Evolutionary conservation across 768 basidiomycete species (phyloP).

Genomic region (Epithele typhae): DNA sequence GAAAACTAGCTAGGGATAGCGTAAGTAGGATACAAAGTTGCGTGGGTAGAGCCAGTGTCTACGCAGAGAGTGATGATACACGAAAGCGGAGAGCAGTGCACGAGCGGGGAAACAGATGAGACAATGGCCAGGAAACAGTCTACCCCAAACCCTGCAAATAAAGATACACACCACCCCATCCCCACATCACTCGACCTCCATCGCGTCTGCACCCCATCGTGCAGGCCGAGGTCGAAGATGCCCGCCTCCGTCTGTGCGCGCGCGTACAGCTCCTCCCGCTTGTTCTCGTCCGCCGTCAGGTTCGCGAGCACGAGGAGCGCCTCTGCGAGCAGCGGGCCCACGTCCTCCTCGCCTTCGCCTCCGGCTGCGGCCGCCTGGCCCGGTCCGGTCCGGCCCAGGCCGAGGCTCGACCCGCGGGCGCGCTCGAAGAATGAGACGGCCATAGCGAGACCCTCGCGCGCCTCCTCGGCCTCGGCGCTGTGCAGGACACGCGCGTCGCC

Average conservation of each 20-base stretch:
- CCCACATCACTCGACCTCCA: neutral
- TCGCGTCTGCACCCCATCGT: neutral
- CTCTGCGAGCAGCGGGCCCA: slow-evolving; percentile 40
- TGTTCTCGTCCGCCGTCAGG: slow-evolving; percentile 42
- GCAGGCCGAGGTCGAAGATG: slow-evolving; percentile 28
- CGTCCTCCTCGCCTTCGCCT: slow-evolving; percentile 8
- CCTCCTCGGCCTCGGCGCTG: slow-evolving; percentile 50
- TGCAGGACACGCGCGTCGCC: slow-evolving; percentile 36
- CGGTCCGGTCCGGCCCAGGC: neutral
- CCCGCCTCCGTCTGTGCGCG: slow-evolving; percentile 47
- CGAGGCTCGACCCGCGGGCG: slow-evolving; percentile 19
- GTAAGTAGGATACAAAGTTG: too few relatives aligned
- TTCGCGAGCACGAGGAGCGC: slow-evolving; percentile 58
- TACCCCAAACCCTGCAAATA: too few relatives aligned
- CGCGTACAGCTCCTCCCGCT: slow-evolving; percentile 48
- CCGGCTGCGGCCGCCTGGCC: too few relatives aligned
- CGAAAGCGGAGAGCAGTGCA: too few relatives aligned
- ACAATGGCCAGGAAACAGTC: too few relatives aligned
- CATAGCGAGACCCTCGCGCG: slow-evolving; percentile 44
- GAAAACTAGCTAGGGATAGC: too few relatives aligned
- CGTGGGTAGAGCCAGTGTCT: too few relatives aligned
- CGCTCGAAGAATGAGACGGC: slow-evolving; percentile 36
- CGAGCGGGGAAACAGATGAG: too few relatives aligned
- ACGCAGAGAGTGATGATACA: too few relatives aligned
- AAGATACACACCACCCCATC: too few relatives aligned